Conservation (phyloP, 1,284 basidiomycete genomes). For the Limonomyces culmigenus region DNA sequence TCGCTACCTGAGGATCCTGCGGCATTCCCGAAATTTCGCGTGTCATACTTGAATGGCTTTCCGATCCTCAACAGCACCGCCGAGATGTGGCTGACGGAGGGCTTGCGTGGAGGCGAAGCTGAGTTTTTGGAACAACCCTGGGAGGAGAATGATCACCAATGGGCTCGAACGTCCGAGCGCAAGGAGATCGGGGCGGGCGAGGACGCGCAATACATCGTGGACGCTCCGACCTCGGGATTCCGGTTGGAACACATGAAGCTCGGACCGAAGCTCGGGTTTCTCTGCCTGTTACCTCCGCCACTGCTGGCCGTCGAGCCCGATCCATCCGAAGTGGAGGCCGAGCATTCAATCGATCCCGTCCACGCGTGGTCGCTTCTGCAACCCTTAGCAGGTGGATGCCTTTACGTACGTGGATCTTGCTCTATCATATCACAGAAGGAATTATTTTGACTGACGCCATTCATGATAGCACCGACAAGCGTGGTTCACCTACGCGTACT, state of each 20-base stretch:
- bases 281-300: slow-evolving; percentile 59
- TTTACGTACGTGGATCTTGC: slow-evolving; percentile 44
- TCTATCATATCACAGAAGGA: slow-evolving; percentile 1
- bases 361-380: slow-evolving; percentile 69
- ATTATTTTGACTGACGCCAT: slow-evolving; percentile 7
- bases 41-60: slow-evolving; percentile 65
- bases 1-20: slow-evolving; percentile 66
- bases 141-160: slow-evolving; percentile 23
- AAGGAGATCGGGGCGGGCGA: slow-evolving; percentile 43
- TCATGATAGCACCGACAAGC: slow-evolving; percentile 54
- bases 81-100: slow-evolving; percentile 47
- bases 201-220: slow-evolving; percentile 2
- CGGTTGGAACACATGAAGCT: slow-evolving; percentile 57
- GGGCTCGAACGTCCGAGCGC: slow-evolving; percentile 15
- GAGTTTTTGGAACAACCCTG: slow-evolving; percentile 62
- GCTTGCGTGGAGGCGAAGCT: slow-evolving; percentile 50
- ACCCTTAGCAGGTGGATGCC: slow-evolving; percentile 56
- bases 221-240: slow-evolving; percentile 5
- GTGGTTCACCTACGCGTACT: slow-evolving; percentile 96
- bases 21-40: slow-evolving; percentile 73
- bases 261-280: slow-evolving; percentile 44
- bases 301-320: slow-evolving; percentile 15
- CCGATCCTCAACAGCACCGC: slow-evolving; percentile 67
- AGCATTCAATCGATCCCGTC: slow-evolving; percentile 42
- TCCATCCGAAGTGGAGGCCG: slow-evolving; percentile 21